These are phyloP conservation scores for Colletotrichum zoysiae DNA, from an alignment of 2,329 filamentous ascomycete genomes.

Conservation along the genomic window DNA sequence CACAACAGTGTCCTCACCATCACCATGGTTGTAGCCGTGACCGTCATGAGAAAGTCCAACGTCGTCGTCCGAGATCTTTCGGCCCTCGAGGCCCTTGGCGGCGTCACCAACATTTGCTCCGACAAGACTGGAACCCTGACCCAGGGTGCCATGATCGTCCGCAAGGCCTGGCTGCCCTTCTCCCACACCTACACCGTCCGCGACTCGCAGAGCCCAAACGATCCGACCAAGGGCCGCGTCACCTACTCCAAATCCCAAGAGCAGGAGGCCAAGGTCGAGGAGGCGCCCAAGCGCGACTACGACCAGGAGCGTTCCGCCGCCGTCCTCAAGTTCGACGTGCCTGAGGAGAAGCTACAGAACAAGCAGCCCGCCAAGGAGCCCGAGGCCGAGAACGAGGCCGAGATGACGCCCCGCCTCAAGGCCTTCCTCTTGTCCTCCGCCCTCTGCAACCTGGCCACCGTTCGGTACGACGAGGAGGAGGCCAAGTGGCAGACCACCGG, in stretches of 20 bases:
- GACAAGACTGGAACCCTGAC: constrained; percentile 80
- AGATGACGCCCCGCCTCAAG: constrained; percentile 63
- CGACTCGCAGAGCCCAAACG: constrained; percentile 70
- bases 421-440: constrained; percentile 68
- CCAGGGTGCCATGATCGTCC: constrained; percentile 77
- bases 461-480: constrained; percentile 66
- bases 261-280: constrained; percentile 50
- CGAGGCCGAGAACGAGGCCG: constrained; percentile 53
- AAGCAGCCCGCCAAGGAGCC: constrained; percentile 47
- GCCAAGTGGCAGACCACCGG: constrained; percentile 75
- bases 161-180: constrained; percentile 74
- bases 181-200: constrained; percentile 70
- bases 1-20: constrained; percentile 70
- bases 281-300: constrained; percentile 62
- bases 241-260: constrained; percentile 57
- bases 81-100: constrained; percentile 76
- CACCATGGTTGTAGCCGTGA: constrained; percentile 76
- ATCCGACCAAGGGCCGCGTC: constrained; percentile 71
- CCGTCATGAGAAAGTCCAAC: constrained; percentile 73
- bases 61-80: constrained; percentile 76
- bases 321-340: constrained; percentile 73
- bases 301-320: constrained; percentile 71
- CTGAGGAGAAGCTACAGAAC: constrained; percentile 64
- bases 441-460: constrained; percentile 75
- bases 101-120: constrained; percentile 79